Evolutionary conservation across 768 basidiomycete species (phyloP).

Genomic region (Tephrocybe sp.): DNA sequence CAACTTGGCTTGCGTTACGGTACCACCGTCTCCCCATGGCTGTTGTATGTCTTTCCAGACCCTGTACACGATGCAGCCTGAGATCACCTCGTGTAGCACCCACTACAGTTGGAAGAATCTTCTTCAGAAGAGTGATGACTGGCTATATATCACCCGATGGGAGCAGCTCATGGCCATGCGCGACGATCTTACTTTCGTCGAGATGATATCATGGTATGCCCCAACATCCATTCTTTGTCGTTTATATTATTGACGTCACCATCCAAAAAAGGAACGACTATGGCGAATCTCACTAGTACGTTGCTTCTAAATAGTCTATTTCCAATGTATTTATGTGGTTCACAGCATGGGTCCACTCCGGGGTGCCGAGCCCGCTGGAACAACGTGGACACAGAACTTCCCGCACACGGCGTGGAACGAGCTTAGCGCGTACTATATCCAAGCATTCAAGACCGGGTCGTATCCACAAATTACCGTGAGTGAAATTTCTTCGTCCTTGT

Average conservation of each 20-base stretch:
- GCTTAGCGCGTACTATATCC: conserved; percentile 65
- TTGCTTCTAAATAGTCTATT: background rate
- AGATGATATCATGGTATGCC: conserved; percentile 67
- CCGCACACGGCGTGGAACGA: conserved; percentile 59
- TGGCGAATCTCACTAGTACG: conserved; percentile 73
- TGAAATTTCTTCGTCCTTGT: conserved; percentile 15
- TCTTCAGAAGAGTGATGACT: conserved; percentile 65
- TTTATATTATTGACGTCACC: background rate
- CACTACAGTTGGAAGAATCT: conserved; percentile 64
- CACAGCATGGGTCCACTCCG: conserved; percentile 59
- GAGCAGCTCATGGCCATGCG: conserved; percentile 64
- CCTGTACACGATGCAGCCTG: background rate
- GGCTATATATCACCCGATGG: conserved; percentile 71
- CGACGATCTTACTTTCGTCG: conserved; percentile 51
- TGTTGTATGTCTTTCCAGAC: conserved; percentile 34
- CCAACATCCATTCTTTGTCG: background rate
- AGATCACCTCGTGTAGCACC: conserved; percentile 33
- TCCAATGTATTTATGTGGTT: background rate
- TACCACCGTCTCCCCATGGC: conserved; percentile 47
- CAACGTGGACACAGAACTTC: conserved; percentile 41
- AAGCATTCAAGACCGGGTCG: conserved; percentile 64
- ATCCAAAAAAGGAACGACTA: conserved; percentile 59
- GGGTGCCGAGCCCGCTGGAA: conserved; percentile 43
- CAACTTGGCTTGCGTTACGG: conserved; percentile 45
- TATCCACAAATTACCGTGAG: conserved; percentile 58